Base-by-base conservation (phyloP, 495 filamentous ascomycete genomes). In the Articulospora tetracladia region DNA sequence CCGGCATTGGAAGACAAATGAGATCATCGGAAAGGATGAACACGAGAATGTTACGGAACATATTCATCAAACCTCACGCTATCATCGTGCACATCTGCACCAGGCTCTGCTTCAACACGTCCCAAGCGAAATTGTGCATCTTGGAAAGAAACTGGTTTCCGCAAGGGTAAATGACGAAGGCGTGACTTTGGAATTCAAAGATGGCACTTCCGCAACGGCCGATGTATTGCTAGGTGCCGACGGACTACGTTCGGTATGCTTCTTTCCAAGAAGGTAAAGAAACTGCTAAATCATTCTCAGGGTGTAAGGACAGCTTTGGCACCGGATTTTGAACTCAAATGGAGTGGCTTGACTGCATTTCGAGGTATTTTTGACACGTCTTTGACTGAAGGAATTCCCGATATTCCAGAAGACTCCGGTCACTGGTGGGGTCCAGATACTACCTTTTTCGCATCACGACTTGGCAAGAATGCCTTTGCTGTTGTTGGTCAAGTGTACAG, bases 401-500 rank as follows among this genome's bases (percentile, higher is more conserved):
- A 71, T 60, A 46, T 81, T 3, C 77, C 76, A 7, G 58, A 70
- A 19, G 79, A 80, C 58, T 77, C 79, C 13, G 70, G 69, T 19
- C 77, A 79, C 46, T 80, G 77, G 71, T 80, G 77, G 77, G 76
- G 76, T 17, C 77, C 72, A 13, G 69, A 74, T 22, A 72, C 76
- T 25, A 76, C 71, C 17, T 76, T 79, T n/a, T 80, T 82, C 61
- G 69, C 73, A 11, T 78, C 76, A 30, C 68, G 69, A 47, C 71
- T 80, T 15, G 77, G 76, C 64, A 71, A 61, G 56, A 61, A 58
- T 52, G 61, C 55, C 8, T 82, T 75, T 58, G 79, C 79, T 3
- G 74, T 79, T 30, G 76, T 79, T 0, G 77, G 74, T n/a, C 73
- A 67, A 13, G 61, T 75, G 20, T 74, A 78, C 23, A 69, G 68